A percentile compares a stretch with the other conserved stretches of the same genome.
Evolutionary conservation across 1,284 basidiomycete species (phyloP).

Genomic region (Papiliotrema laurentii): DNA sequence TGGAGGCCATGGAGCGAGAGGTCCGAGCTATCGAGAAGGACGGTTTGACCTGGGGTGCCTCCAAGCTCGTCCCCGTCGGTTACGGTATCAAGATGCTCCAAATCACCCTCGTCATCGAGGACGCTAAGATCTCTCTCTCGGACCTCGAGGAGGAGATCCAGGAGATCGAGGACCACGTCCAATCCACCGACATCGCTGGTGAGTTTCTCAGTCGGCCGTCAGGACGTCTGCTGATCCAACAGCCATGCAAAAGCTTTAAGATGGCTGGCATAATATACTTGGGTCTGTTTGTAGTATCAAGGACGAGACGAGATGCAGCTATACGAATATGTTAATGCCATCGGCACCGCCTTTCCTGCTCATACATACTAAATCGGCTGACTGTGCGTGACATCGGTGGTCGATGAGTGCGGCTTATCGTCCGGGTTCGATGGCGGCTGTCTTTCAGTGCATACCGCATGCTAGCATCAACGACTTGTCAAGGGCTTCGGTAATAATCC

Average conservation of each 20-base stretch:
- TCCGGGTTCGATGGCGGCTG: too few species aligned
- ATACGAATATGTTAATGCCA: too few species aligned
- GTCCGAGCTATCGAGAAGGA: conserved; percentile 86
- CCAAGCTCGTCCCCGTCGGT: conserved; percentile 88
- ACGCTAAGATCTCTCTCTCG: conserved; percentile 86
- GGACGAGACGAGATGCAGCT: too few species aligned
- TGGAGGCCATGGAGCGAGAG: conserved; percentile 74
- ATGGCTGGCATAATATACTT: too few species aligned
- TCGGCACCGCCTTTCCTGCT: too few species aligned
- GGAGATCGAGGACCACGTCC: conserved; percentile 91
- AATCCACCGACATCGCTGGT: conserved; percentile 83
- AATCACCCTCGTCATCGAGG: conserved; percentile 89
- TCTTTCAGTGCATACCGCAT: too few species aligned
- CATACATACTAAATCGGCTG: too few species aligned
- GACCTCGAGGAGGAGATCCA: conserved; percentile 87
- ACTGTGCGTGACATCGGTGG: too few species aligned
- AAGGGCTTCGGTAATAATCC: too few species aligned
- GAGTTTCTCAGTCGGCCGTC: conserved; percentile 6
- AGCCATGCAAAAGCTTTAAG: conserved; percentile 41
- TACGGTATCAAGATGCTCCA: conserved; percentile 83
- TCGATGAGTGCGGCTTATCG: too few species aligned
- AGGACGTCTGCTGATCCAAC: background rate
- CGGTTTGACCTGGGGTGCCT: conserved; percentile 84
- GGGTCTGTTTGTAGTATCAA: too few species aligned
- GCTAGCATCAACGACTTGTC: too few species aligned